phyloP scores from a whole-genome alignment of 2,329 filamentous ascomycete genomes.

The Hypomyces perniciosus region DNA sequence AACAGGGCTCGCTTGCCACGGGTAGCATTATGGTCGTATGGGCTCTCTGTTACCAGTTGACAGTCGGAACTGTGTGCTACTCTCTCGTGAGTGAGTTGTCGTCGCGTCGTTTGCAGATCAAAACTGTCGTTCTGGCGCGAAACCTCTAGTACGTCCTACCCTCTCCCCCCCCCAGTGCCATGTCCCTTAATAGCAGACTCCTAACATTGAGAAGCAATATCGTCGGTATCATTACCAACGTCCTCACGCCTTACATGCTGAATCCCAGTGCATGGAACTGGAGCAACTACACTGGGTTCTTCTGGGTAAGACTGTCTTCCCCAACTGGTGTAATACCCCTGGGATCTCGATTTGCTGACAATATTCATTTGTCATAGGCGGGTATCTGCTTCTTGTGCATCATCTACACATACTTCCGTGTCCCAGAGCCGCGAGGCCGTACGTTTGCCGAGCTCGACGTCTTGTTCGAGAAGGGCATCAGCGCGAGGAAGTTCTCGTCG shows the following conservation, averaged over 20 bases:
- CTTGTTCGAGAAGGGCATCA: slow-evolving; percentile 68
- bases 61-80: slow-evolving; percentile 85
- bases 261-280: slow-evolving; percentile 84
- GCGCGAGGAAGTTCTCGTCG: slow-evolving; percentile 64
- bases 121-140: slow-evolving; percentile 82
- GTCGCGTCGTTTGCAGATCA: slow-evolving; percentile 77
- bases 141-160: slow-evolving; percentile 57
- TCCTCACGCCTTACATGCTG: slow-evolving; percentile 87
- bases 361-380: slow-evolving; percentile 35
- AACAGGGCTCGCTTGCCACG: slow-evolving; percentile 64
- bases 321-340: too few relatives aligned
- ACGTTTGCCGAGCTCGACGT: slow-evolving; percentile 83
- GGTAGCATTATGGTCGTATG: slow-evolving; percentile 81
- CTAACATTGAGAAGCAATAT: slow-evolving; percentile 51
- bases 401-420: slow-evolving; percentile 56
- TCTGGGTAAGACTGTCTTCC: slow-evolving; percentile 52
- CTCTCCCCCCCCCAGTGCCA: not conserved
- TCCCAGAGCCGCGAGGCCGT: slow-evolving; percentile 70
- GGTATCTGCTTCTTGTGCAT: slow-evolving; percentile 75
- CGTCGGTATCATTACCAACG: slow-evolving; percentile 72
- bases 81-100: slow-evolving; percentile 82
- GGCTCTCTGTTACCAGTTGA: slow-evolving; percentile 78
- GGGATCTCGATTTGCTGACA: not conserved
- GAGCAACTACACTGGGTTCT: slow-evolving; percentile 82
- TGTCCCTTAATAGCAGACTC: not conserved